Evolutionary conservation across 495 filamentous ascomycete genomes (phyloP), one percentile per base, ranked within the genome.

Genomic region (Penicillium tannophilum): DNA sequence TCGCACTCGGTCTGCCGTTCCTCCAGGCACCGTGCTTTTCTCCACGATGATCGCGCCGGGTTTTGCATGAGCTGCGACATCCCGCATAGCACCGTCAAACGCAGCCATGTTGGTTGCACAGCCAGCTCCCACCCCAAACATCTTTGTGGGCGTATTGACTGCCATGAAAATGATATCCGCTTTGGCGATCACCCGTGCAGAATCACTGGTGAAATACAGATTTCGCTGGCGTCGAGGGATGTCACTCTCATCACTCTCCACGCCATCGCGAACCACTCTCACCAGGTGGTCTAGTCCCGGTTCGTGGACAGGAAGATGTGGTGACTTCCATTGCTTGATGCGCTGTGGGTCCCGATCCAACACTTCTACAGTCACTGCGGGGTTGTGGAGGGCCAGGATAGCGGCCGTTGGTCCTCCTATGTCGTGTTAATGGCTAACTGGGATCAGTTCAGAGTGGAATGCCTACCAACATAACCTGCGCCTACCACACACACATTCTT

Each of bases 121-220:
- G 6, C 89, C 90, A 4, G 87, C 85, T 1, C 90, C 90, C 9
- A 85, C 63, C 14, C 90, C 90, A 26, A 79, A 82, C 17, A 71
- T 80, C 70, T 93, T 93, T 5, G 90, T 92, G 6, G 90, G 90
- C 0, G 90, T 95, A 66, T 92, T 90, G 36, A 95, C 91, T 6
- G 87, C 84, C 52, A 93, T 83, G 57, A 95, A 84, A 59, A 93
- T 81, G 39, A 93, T 76, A 62, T 93, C 90, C 2, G 91, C 89
- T 36, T 85, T 80, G 10, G 72, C 68, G 31, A 95, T 88, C 16
- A 76, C 79, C 30, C 70, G 73, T 24, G 78, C 79, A 4, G 90
- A 76, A 41, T 89, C 78, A 26, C 82, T 86, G 4, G 89, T 86
- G 73, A 95, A 95, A 62, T 88, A 80, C 20, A 95, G 72, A 66